These are phyloP conservation scores for Jackrogersella multiformis DNA, from an alignment of 495 filamentous ascomycete genomes.

Conservation along the genomic window DNA sequence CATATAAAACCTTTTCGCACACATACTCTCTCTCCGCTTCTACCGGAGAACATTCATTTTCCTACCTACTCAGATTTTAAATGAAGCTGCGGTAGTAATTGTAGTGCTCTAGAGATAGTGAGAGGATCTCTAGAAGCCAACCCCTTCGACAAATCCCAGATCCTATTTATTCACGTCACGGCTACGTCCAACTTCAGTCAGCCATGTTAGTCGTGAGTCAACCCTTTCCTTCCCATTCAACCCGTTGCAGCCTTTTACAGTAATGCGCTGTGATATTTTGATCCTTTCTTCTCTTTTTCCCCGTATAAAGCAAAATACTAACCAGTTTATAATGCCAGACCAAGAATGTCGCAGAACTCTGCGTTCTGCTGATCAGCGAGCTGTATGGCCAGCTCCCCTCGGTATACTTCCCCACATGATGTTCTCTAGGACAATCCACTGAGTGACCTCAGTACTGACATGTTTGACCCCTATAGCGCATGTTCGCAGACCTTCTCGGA, in stretches of 20 bases:
- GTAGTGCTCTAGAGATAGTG: slow-evolving; percentile 76
- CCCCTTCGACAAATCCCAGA: slow-evolving; percentile 33
- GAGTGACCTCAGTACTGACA: slow-evolving; percentile 20
- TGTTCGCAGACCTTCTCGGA: slow-evolving; percentile 80
- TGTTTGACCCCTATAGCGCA: slow-evolving; percentile 59
- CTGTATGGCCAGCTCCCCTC: slow-evolving; percentile 88
- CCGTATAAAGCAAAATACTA: slow-evolving; percentile 12
- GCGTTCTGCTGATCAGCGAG: slow-evolving; percentile 86
- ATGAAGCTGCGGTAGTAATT: slow-evolving; percentile 72
- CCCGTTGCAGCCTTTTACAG: neutral
- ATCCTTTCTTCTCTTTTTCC: neutral
- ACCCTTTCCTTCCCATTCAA: neutral
- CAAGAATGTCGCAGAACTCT: slow-evolving; percentile 78
- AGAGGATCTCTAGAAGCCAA: slow-evolving; percentile 72
- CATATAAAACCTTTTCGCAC: neutral
- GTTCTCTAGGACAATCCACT: neutral
- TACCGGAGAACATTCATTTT: slow-evolving; percentile 2
- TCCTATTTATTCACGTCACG: slow-evolving; percentile 20
- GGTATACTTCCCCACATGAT: slow-evolving; percentile 64
- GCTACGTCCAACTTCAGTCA: slow-evolving; percentile 14
- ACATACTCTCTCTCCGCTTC: slow-evolving; percentile 12
- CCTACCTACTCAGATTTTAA: slow-evolving; percentile 39
- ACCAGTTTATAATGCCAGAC: slow-evolving; percentile 50
- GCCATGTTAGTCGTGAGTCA: slow-evolving; percentile 57
- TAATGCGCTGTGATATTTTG: neutral